These are phyloP conservation scores for Collybia nuda DNA, from an alignment of 768 basidiomycete species.

Conservation along the genomic window DNA sequence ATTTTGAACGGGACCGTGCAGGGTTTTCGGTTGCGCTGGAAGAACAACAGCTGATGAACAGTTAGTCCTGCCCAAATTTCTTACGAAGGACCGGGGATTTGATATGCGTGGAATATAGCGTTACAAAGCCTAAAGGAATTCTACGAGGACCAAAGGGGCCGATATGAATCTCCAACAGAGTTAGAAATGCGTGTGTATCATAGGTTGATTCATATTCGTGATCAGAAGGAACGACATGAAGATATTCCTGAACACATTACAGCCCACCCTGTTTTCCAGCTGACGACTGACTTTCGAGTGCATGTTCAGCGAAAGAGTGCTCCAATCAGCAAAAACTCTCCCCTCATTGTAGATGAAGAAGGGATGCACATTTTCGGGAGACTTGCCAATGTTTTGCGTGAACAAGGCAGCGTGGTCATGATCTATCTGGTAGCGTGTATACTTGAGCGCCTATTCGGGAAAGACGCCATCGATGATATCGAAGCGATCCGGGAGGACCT, in stretches of 20 bases:
- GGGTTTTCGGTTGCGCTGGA: slow-evolving; percentile 71
- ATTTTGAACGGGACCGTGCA: slow-evolving; percentile 54
- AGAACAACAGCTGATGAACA: slow-evolving; percentile 89
- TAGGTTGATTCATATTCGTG: slow-evolving; percentile 86
- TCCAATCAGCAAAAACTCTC: slow-evolving; percentile 68
- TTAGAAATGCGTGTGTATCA: slow-evolving; percentile 97
- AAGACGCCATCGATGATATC: slow-evolving; percentile 76
- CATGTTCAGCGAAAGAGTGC: slow-evolving; percentile 80
- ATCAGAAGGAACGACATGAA: slow-evolving; percentile 75
- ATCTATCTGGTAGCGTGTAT: slow-evolving; percentile 90
- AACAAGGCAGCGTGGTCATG: slow-evolving; percentile 67
- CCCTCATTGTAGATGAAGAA: slow-evolving; percentile 59
- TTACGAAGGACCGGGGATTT: neutral
- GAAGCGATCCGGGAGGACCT: slow-evolving; percentile 62
- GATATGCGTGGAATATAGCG: slow-evolving; percentile 43
- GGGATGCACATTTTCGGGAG: slow-evolving; percentile 70
- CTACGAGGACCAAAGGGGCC: slow-evolving; percentile 77
- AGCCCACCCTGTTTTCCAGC: slow-evolving; percentile 73
- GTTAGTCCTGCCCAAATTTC: slow-evolving; percentile 43
- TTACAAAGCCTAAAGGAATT: slow-evolving; percentile 92
- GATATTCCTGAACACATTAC: slow-evolving; percentile 69
- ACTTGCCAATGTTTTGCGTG: slow-evolving; percentile 59
- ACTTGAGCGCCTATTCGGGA: slow-evolving; percentile 82
- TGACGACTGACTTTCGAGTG: slow-evolving; percentile 78
- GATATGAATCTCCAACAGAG: slow-evolving; percentile 76